Base-by-base conservation (phyloP, 805 yeast genomes). In the Maudiozyma saulgeensis region DNA sequence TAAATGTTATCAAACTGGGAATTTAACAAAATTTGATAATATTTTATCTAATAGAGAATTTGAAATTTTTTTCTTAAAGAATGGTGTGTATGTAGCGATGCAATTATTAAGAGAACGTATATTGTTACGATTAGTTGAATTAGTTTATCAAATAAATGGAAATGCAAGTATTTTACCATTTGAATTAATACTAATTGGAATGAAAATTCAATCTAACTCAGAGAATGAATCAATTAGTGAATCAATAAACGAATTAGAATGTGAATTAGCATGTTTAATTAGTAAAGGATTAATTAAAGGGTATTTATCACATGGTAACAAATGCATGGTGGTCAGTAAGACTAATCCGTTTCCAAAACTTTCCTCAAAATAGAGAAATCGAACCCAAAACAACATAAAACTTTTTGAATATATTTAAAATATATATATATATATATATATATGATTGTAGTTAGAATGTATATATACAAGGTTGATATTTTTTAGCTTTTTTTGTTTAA, bases 301-400 rank as follows among this genome's bases (percentile, higher is more conserved):
- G 0, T 89, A 89, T 63, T 64, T 89, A 15, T 84, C 95, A 5
- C 93, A 87, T 60, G 76, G 81, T 3, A 81, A 85, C 59, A 70
- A 78, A 40, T 84, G 86, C 46, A 70, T 87, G 18, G 96, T 89
- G 9, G 66, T 88, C 49, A 82, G 93, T 62, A 87, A 84, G 63
- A 77, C 72, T 16, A 79, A 78, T 25, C 82, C 96, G 2, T 88
- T 88, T 62, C 95, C 93, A 2, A 35, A 28, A 16, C 15, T 40
- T n/a, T 50, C 42, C 4, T 12, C 12, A 38, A 35, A 35, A 35
- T 35, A 35, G 38, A n/a, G 4, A 35, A 35, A 35, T 35, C 4
- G 15, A n/a, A 35, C 7, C 4, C 11, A 32, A 32, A 21, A 21
- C 4, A 21, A 21, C 4, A 21, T 21, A 4, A 21, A 21, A 21